Conservation (phyloP, 1,284 basidiomycete species). For the Termitomyces sp. region DNA sequence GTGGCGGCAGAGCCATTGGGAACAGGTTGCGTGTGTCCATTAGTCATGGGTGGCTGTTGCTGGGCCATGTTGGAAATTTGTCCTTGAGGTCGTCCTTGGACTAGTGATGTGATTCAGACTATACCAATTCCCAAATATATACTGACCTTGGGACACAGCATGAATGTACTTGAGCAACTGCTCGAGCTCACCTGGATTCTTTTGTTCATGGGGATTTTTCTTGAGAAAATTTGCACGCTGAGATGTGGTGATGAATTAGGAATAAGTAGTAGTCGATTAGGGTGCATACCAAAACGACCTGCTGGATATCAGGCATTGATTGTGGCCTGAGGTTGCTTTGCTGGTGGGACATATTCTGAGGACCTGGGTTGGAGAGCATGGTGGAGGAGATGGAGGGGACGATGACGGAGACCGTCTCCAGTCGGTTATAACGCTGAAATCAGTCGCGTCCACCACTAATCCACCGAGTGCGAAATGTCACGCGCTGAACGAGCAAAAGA, state of each 20-base stretch:
- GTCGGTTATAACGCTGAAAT: conserved; percentile 14
- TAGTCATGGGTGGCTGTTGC: conserved; percentile 30
- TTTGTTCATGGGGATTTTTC: conserved; percentile 44
- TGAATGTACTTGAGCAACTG: conserved; percentile 40
- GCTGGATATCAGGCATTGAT: conserved; percentile 29
- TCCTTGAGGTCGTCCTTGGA: conserved; percentile 25
- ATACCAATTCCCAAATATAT: conserved; percentile 5
- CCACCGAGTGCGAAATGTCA: conserved; percentile 24
- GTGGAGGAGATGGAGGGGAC: conserved; percentile 27
- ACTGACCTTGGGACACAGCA: conserved; percentile 33
- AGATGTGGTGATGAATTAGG: conserved; percentile 3
- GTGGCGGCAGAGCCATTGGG: conserved; percentile 33
- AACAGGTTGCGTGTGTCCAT: conserved; percentile 30
- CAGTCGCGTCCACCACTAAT: conserved; percentile 20
- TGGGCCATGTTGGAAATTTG: conserved; percentile 17
- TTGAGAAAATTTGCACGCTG: conserved; percentile 43
- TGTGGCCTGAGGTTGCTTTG: conserved; percentile 23
- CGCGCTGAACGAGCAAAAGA: conserved; percentile 22
- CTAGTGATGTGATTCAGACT: conserved; percentile 4
- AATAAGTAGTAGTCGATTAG: conserved; percentile 10
- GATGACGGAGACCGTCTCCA: conserved; percentile 8
- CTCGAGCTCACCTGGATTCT: conserved; percentile 39
- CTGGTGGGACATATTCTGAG: conserved; percentile 27
- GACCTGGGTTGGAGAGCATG: conserved; percentile 30
- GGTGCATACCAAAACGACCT: conserved; percentile 31